phyloP scores from a whole-genome alignment of 495 filamentous ascomycete species.

The Aspergillus ellipticus region DNA sequence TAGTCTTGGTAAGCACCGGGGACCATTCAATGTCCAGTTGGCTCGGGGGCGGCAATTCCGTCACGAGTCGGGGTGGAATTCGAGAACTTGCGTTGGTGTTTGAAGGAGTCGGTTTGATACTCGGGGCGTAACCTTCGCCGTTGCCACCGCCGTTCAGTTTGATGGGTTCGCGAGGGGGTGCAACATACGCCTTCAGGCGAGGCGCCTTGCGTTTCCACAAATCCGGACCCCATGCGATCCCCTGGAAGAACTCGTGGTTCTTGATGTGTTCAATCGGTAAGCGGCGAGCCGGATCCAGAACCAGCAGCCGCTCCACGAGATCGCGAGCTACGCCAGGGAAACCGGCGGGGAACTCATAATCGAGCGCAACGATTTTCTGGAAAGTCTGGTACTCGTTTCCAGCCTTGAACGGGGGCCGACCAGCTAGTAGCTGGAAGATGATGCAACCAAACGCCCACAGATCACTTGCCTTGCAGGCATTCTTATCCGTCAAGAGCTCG shows the following conservation, averaged over 20 bases:
- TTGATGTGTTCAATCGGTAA: constrained; percentile 96
- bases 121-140: constrained; percentile 44
- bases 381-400: constrained; percentile 98
- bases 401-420: constrained; percentile 94
- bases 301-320: constrained; percentile 86
- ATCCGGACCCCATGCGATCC: constrained; percentile 75
- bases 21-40: constrained; percentile 99
- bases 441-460: constrained; percentile 99
- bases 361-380: constrained; percentile 92
- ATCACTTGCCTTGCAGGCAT: constrained; percentile 96
- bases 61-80: constrained; percentile 78
- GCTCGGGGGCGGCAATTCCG: constrained; percentile 90
- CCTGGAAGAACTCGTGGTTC: constrained; percentile 96
- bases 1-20: constrained; percentile 82
- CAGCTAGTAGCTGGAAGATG: constrained; percentile 90
- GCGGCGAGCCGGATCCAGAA: constrained; percentile 80
- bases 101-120: constrained; percentile 46
- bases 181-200: constrained; percentile 78
- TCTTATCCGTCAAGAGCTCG: constrained; percentile 91
- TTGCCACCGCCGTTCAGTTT: constrained; percentile 63
- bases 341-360: constrained; percentile 88
- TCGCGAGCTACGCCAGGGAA: constrained; percentile 89
- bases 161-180: constrained; percentile 76
- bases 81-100: constrained; percentile 41
- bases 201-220: constrained; percentile 93